These are phyloP conservation scores for Clarkia xantiana DNA, from an alignment of 345 rosid species.

Conservation along the genomic window DNA sequence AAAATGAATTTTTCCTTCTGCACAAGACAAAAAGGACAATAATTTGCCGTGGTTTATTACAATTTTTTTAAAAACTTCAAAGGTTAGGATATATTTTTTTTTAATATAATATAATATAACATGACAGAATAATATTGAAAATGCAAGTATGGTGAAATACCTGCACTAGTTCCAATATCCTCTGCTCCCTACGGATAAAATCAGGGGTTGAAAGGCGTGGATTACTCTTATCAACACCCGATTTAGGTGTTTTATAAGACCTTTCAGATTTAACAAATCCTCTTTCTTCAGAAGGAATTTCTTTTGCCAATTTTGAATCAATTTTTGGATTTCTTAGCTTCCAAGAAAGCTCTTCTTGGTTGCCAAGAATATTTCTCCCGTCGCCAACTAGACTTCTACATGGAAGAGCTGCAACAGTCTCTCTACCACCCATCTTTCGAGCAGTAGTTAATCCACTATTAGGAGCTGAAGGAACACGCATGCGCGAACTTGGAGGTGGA, in stretches of 20 bases:
- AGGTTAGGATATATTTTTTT: no score
- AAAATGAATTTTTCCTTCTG: conserved; percentile 71
- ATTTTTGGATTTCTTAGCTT: conserved; percentile 18
- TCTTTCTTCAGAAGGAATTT: conserved; percentile 14
- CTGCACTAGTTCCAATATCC: conserved; percentile 62
- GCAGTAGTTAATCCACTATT: conserved; percentile 24
- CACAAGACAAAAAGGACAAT: conserved; percentile 8
- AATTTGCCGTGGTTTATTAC: no score
- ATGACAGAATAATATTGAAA: background rate
- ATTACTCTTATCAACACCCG: conserved; percentile 22
- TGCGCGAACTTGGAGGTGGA: conserved; percentile 16
- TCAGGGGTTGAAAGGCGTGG: conserved; percentile 39
- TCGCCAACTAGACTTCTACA: conserved; percentile 18
- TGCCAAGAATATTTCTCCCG: conserved; percentile 19
- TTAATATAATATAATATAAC: background rate
- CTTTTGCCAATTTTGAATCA: conserved; percentile 20
- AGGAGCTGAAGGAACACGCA: conserved; percentile 24
- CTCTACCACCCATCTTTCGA: conserved; percentile 17
- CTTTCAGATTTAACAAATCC: conserved; percentile 24
- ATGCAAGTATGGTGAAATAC: conserved; percentile 20
- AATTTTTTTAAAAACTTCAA: no score
- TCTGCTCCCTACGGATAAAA: conserved; percentile 63
- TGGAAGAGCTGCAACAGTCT: conserved; percentile 23
- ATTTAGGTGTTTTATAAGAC: conserved; percentile 17
- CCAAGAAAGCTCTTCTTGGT: conserved; percentile 21